Conservation (phyloP, 805 yeast genomes). For the Ogataea parapolymorpha region DNA sequence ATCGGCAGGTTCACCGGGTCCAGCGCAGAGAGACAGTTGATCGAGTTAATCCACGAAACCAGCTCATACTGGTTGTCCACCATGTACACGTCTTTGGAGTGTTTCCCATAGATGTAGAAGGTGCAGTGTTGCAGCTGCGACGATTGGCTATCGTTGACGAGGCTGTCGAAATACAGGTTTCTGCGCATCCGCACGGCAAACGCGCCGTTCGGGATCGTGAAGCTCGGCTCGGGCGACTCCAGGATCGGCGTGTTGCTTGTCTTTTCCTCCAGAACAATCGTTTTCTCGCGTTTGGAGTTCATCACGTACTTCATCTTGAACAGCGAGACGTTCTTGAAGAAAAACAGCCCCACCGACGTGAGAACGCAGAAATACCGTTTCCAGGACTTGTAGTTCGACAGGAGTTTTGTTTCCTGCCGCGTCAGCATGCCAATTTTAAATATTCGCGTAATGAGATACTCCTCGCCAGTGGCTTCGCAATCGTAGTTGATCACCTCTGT, state of each 20-base stretch:
- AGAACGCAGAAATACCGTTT: constrained; percentile 44
- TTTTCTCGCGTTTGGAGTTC: constrained; percentile 14
- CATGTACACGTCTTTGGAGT: constrained; percentile 38
- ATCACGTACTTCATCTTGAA: constrained; percentile 31
- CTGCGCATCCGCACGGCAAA: constrained; percentile 30
- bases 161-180: constrained; percentile 25
- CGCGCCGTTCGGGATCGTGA: constrained; percentile 23
- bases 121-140: constrained; percentile 21
- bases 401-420: constrained; percentile 36
- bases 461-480: constrained; percentile 14
- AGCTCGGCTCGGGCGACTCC: constrained; percentile 27
- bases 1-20: constrained; percentile 32
- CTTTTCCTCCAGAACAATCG: constrained; percentile 30
- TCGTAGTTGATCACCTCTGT: constrained; percentile 13
- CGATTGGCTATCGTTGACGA: constrained; percentile 15
- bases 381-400: constrained; percentile 35
- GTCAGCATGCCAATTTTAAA: constrained; percentile 39
- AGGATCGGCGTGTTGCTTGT: constrained; percentile 13
- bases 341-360: constrained; percentile 47
- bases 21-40: constrained; percentile 51
- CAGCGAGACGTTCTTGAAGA: constrained; percentile 40
- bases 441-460: constrained; percentile 33
- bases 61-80: constrained; percentile 45
- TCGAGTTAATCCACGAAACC: constrained; percentile 56
- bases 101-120: constrained; percentile 40